Percentiles rank a stretch among this genome's conserved stretches.
Conservation (phyloP, 441 rosid species). For the Populus hybrid region DNA sequence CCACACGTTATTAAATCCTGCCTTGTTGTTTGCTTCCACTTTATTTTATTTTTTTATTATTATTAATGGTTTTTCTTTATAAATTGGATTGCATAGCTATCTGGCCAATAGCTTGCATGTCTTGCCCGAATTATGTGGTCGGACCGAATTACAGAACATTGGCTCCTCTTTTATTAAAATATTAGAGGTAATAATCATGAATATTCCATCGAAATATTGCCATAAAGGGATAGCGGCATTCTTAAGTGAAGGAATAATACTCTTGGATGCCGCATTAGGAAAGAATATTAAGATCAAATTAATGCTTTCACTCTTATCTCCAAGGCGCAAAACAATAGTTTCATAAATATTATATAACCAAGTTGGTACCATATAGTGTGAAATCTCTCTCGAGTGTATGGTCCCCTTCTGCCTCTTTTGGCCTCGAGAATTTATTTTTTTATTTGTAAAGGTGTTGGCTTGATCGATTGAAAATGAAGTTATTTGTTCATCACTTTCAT, state of each 20-base stretch:
- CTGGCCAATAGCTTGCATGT: background rate
- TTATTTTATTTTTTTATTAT: too few species aligned
- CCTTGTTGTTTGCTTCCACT: too few species aligned
- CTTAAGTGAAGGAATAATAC: background rate
- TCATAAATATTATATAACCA: conserved; percentile 18
- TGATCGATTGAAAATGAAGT: background rate
- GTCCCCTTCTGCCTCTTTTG: conserved; percentile 5
- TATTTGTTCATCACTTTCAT: background rate
- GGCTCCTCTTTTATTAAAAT: background rate
- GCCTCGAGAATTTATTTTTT: background rate
- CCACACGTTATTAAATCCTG: too few species aligned
- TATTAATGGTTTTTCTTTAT: background rate
- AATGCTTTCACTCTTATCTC: background rate
- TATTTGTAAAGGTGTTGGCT: background rate
- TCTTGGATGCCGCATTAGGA: conserved; percentile 34
- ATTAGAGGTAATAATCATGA: conserved; percentile 5
- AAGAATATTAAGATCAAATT: conserved; percentile 11
- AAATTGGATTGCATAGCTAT: background rate
- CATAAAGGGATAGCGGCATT: conserved; percentile 19
- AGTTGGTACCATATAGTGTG: conserved; percentile 1
- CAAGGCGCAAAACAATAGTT: conserved; percentile 23
- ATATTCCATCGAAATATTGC: conserved; percentile 16
- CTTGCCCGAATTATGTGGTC: background rate
- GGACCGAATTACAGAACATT: conserved; percentile 1
- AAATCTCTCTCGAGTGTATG: background rate